Percentiles rank a stretch among this genome's conserved stretches.
phyloP scores from a whole-genome alignment of 331 rosid genomes.

The Malus hybrid region DNA sequence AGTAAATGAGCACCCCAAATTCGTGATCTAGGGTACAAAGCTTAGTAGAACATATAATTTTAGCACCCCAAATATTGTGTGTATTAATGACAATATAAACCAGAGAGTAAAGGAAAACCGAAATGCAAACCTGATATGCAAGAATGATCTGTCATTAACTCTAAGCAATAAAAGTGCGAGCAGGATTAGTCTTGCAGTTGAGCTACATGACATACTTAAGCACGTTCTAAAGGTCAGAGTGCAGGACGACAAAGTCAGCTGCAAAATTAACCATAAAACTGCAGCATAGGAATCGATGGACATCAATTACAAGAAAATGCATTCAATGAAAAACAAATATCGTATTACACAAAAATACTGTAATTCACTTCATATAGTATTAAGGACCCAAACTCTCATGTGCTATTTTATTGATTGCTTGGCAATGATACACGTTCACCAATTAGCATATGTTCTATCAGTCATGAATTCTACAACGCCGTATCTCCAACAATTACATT shows the following conservation, averaged over 20 bases:
- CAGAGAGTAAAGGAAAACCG: background rate
- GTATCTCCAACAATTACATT: conserved; percentile 76
- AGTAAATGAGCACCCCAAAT: background rate
- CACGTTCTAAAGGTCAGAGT: background rate
- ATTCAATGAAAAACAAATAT: conserved; percentile 16
- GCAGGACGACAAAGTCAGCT: background rate
- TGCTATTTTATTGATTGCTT: conserved; percentile 71
- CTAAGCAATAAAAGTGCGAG: background rate
- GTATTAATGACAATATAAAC: background rate
- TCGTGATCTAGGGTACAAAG: background rate
- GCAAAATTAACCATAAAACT: conserved; percentile 7
- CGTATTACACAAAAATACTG: conserved; percentile 14
- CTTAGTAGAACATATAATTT: background rate
- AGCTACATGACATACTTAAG: background rate
- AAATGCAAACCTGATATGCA: background rate
- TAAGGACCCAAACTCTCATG: conserved; percentile 36
- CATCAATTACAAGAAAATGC: conserved; percentile 14
- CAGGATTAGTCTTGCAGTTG: background rate
- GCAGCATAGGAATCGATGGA: conserved; percentile 1
- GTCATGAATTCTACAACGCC: conserved; percentile 58
- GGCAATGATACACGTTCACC: conserved; percentile 68
- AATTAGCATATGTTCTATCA: conserved; percentile 63
- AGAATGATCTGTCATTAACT: background rate
- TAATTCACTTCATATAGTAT: conserved; percentile 28
- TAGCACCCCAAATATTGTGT: background rate